Evolutionary conservation across 1,139 yeast genomes (phyloP), one percentile per base, ranked within the genome.

Genomic region (Saccharomyces uvarum): DNA sequence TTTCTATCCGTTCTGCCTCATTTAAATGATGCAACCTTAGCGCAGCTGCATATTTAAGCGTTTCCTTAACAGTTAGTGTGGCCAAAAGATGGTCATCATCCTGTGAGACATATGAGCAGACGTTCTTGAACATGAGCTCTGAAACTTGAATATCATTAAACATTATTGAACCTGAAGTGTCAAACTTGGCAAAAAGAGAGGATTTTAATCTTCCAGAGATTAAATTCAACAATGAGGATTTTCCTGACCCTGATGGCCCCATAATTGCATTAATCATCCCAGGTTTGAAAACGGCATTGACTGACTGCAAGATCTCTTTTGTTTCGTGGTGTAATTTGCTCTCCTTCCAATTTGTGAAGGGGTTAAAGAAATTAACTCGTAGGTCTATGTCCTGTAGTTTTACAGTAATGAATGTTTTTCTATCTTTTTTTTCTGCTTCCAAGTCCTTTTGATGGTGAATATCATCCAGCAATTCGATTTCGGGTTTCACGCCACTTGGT

Each of bases 171-270:
- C 86, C 86, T 8, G 71, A 58, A 66, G 63, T 52, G 51, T 58
- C 59, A 62, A 71, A 57, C 66, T 74, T 11, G 78, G 73, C 51
- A 63, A 64, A 27, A 67, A 73, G n/a, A 3, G 76, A 71, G 0
- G 84, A 77, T 21, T 76, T 74, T 13, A 84, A 68, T 56, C 95
- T 74, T 24, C 84, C 82, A 13, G 95, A 83, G 47, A 88, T 73
- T 51, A 78, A 73, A 63, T 86, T 88, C 55, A 88, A 71, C 31
- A 88, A 69, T 0, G 95, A 84, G 0, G 95, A 84, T 65, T 88
- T 88, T 2, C 96, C 96, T 5, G 90, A 83, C 0, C 96, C 96
- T 1, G 95, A 86, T 0, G 96, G 96, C 0, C 96, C 96, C 86
- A 88, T 82, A 41, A 88, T 86, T 0, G 87, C 93, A 70, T 88